These are phyloP conservation scores for Colletotrichum abscissum DNA, from an alignment of 2,329 filamentous ascomycete genomes.

Conservation along the genomic window DNA sequence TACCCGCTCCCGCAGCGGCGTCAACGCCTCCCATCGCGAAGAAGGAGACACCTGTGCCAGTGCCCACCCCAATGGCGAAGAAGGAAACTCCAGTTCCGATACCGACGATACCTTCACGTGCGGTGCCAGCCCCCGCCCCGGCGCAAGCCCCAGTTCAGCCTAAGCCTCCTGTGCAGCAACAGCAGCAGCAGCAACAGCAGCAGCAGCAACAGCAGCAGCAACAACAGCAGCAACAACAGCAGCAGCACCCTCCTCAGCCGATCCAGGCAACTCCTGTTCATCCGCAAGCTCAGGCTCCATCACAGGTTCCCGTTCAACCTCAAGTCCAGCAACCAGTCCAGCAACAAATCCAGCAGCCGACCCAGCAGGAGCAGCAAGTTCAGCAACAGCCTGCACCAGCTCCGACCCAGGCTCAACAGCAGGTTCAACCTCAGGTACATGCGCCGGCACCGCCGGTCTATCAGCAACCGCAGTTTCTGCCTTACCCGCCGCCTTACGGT, in stretches of 20 bases:
- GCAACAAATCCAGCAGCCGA: neutral
- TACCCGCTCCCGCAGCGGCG: slow-evolving; percentile 4
- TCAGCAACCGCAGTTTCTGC: slow-evolving; percentile 28
- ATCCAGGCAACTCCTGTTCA: slow-evolving; percentile 2
- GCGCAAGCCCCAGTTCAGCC: neutral
- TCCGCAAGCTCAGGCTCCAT: neutral
- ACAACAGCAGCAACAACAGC: neutral
- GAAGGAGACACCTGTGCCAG: slow-evolving; percentile 31
- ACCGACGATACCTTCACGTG: slow-evolving; percentile 8
- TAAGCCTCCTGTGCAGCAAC: neutral
- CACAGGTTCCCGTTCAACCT: neutral
- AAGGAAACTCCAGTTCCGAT: slow-evolving; percentile 25
- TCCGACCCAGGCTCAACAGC: slow-evolving; percentile 9
- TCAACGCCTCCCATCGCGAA: slow-evolving; percentile 3
- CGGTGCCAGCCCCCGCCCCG: neutral
- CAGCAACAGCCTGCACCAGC: slow-evolving; percentile 11
- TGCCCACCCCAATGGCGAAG: slow-evolving; percentile 11
- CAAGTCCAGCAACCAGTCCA: slow-evolving; percentile 12
- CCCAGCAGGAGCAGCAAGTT: neutral
- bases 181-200: neutral
- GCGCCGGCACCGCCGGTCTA: slow-evolving; percentile 15
- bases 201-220: no score
- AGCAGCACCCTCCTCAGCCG: slow-evolving; percentile 2
- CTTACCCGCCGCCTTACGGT: slow-evolving; percentile 25
- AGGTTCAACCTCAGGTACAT: slow-evolving; percentile 23